Conservation (phyloP, 1,284 basidiomycete genomes). For the Laetiporus sulphureus region DNA sequence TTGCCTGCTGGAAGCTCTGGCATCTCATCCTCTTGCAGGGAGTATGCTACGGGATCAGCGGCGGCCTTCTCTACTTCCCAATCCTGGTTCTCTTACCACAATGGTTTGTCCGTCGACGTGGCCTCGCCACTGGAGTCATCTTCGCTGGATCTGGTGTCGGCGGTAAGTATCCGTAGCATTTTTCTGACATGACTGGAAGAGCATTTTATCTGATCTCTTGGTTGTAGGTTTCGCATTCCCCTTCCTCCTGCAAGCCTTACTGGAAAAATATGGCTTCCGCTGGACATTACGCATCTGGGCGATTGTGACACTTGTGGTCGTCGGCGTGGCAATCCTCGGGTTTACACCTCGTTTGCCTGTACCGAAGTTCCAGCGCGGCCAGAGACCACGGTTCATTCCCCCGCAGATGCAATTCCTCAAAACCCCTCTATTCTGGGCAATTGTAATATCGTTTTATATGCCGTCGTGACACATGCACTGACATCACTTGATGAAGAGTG, state of each 20-base stretch:
- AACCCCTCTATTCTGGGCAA: conserved; percentile 19
- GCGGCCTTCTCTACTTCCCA: conserved; percentile 20
- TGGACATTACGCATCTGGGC: conserved; percentile 24
- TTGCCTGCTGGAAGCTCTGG: conserved; percentile 14
- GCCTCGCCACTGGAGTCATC: conserved; percentile 23
- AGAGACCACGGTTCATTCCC: conserved; percentile 19
- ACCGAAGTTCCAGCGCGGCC: conserved; percentile 14
- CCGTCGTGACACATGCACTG: background rate
- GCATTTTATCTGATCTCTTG: background rate
- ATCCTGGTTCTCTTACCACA: conserved; percentile 18
- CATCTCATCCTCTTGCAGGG: conserved; percentile 23
- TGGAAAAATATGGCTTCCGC: conserved; percentile 18
- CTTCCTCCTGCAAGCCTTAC: conserved; percentile 19
- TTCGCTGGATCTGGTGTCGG: conserved; percentile 24
- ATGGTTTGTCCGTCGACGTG: conserved; percentile 19
- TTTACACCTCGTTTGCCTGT: conserved; percentile 20
- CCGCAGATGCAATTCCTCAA: conserved; percentile 22
- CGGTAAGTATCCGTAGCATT: conserved; percentile 8
- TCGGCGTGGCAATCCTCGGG: conserved; percentile 18
- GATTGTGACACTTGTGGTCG: conserved; percentile 13
- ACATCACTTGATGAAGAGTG: conserved; percentile 7
- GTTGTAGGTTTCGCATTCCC: conserved; percentile 21
- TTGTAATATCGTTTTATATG: conserved; percentile 10
- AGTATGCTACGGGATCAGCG: conserved; percentile 19
- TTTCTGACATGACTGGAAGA: background rate